Evolutionary conservation across 208 protist species (phyloP), one percentile per base, ranked within the genome.

Genomic region (Eutreptiella sp.): DNA sequence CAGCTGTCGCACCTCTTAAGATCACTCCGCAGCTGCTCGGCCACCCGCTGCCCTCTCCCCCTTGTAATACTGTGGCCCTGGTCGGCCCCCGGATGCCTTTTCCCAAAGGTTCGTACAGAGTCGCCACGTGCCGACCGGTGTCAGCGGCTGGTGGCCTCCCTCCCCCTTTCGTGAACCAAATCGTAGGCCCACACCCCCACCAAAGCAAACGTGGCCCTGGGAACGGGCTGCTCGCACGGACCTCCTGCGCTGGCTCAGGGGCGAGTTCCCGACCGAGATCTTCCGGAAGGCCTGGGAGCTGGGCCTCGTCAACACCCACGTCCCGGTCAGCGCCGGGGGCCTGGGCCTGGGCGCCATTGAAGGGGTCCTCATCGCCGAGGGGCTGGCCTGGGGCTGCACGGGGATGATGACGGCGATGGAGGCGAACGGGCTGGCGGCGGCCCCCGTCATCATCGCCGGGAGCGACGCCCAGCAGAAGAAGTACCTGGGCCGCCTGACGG

Each of bases 391-490:
- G 55, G 87, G 66, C 14, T 93, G 87, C 75, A 76, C 74, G 1
- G 87, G 87, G 33, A 86, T 93, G 50, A 39, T 36, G 4, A 93
- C 87, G 0, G 84, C 85, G 7, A 76, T 90, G 38, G 80, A 90
- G 34, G 85, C 66, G 43, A 91, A 90, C 67, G 74, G 54, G 42
- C 75, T 93, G 1, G 79, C 75, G 34, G 57, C 75, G 60, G 72
- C 80, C 0, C 87, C 87, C 9, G 67, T 93, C n/a, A 67, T 91
- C 16, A 55, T 93, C n/a, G 87, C 82, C 0, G 87, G 77, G 14
- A 81, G 52, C n/a, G 80, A 87, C 2, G 84, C 74, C 33, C 87
- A 87, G 72, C 82, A 87, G 61, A 89, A 81, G 43, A 87, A 84
- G 69, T 93, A 84, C 71, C 75, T 91, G 3, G 68, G 77, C n/a